These are phyloP conservation scores for Fusarium subtropicale DNA, from an alignment of 2,329 filamentous ascomycete genomes.

Conservation along the genomic window DNA sequence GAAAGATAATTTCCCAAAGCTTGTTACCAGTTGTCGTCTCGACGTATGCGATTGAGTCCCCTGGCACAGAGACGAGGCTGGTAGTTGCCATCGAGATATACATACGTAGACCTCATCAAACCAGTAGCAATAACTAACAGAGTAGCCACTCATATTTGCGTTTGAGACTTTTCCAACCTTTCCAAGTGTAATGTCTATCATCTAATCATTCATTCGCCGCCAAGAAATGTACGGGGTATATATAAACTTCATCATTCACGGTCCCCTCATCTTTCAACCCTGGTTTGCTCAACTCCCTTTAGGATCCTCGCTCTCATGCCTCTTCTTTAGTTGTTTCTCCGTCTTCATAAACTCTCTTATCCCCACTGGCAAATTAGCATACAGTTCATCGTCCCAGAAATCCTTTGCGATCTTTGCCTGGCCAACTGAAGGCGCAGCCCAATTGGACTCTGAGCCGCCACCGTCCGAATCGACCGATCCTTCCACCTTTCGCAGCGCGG, in stretches of 20 bases:
- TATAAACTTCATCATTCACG: background rate
- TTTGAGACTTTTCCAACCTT: no score
- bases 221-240: slow-evolving; percentile 38
- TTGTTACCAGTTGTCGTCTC: no score
- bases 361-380: slow-evolving; percentile 85
- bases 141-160: no score
- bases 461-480: slow-evolving; percentile 83
- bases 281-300: slow-evolving; percentile 51
- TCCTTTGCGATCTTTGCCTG: slow-evolving; percentile 61
- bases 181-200: slow-evolving; percentile 22
- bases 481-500: slow-evolving; percentile 56
- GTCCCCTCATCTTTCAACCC: no score
- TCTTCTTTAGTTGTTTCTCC: slow-evolving; percentile 88
- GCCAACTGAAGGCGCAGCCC: slow-evolving; percentile 57
- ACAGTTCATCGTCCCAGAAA: slow-evolving; percentile 74
- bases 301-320: slow-evolving; percentile 70
- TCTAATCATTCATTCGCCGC: slow-evolving; percentile 37
- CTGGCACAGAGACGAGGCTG: accelerated
- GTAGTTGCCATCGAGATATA: no score
- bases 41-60: no score
- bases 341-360: slow-evolving; percentile 98
- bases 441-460: slow-evolving; percentile 77
- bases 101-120: no score
- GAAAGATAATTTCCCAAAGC: no score
- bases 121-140: no score